Conservation (phyloP, 768 basidiomycete species). For the Paxillus rubicundulus region DNA sequence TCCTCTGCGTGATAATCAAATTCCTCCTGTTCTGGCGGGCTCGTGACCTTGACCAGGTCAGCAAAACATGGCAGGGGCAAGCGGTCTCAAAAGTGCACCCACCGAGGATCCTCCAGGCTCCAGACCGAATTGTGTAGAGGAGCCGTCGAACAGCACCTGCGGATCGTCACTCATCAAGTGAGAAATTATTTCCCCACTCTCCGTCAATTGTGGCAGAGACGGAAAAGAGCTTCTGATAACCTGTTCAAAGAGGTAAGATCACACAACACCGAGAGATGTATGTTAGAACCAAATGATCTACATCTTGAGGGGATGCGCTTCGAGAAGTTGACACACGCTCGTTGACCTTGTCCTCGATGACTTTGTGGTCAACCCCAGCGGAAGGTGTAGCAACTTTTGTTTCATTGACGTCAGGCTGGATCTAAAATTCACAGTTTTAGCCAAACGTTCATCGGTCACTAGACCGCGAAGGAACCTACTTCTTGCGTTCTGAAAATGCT, state of each 20-base stretch:
- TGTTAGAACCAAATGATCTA: background rate
- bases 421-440: background rate
- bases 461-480: background rate
- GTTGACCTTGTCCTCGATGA: background rate
- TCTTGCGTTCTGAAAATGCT: background rate
- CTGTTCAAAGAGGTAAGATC: background rate
- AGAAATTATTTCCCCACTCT: background rate
- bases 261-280: background rate
- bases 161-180: background rate
- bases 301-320: background rate
- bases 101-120: background rate
- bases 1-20: background rate
- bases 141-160: background rate
- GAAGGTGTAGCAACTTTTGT: background rate
- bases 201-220: background rate
- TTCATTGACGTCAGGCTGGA: background rate
- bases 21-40: background rate
- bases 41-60: background rate
- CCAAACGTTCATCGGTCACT: background rate
- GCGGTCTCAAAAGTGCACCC: background rate
- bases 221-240: background rate
- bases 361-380: background rate
- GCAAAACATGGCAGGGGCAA: background rate
- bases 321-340: background rate
- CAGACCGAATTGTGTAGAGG: background rate